Percentiles rank a stretch among this genome's conserved stretches.
These are phyloP conservation scores for Neocatenulostroma microsporum DNA, from an alignment of 2,329 filamentous ascomycete genomes.

Conservation along the genomic window DNA sequence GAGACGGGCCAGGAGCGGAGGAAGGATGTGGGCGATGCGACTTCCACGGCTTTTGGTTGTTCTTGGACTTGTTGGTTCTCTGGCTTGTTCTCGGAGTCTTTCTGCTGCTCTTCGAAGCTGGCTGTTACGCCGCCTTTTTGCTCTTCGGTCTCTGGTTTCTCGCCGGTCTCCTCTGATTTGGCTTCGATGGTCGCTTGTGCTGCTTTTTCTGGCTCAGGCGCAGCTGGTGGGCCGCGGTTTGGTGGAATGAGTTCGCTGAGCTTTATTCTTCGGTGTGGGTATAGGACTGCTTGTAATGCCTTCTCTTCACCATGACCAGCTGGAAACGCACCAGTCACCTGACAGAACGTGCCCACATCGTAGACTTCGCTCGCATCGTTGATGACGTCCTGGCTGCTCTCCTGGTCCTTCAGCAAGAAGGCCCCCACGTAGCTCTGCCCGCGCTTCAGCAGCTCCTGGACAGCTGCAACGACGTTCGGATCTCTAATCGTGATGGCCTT, in stretches of 20 bases:
- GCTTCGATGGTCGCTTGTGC: constrained; percentile 43
- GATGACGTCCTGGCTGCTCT: constrained; percentile 88
- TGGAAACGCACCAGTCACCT: constrained; percentile 93
- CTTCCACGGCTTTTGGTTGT: constrained; percentile 50
- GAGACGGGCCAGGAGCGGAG: constrained; percentile 86
- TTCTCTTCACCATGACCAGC: constrained; percentile 67
- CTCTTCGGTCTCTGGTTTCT: constrained; percentile 50
- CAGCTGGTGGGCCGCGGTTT: constrained; percentile 35
- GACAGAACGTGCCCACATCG: constrained; percentile 92
- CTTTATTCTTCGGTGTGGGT: constrained; percentile 90
- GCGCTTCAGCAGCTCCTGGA: constrained; percentile 92
- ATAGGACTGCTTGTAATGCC: constrained; percentile 83
- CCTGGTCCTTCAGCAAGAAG: constrained; percentile 94
- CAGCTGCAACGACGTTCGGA: constrained; percentile 80
- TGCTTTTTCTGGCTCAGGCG: constrained; percentile 44
- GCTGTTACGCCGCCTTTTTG: constrained; percentile 92
- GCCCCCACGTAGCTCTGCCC: constrained; percentile 96
- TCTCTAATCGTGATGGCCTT: constrained; percentile 97
- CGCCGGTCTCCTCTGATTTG: constrained; percentile 17
- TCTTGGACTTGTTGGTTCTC: too few species aligned
- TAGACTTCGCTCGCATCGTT: constrained; percentile 85
- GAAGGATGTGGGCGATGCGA: constrained; percentile 64
- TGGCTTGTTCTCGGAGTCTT: too few species aligned
- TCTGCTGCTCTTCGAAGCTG: constrained; percentile 80
- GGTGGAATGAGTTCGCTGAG: constrained; percentile 77